A percentile compares a stretch with the other conserved stretches of the same genome.
phyloP scores from a whole-genome alignment of 2,329 filamentous ascomycete species.

The Xylariaceae sp. region DNA sequence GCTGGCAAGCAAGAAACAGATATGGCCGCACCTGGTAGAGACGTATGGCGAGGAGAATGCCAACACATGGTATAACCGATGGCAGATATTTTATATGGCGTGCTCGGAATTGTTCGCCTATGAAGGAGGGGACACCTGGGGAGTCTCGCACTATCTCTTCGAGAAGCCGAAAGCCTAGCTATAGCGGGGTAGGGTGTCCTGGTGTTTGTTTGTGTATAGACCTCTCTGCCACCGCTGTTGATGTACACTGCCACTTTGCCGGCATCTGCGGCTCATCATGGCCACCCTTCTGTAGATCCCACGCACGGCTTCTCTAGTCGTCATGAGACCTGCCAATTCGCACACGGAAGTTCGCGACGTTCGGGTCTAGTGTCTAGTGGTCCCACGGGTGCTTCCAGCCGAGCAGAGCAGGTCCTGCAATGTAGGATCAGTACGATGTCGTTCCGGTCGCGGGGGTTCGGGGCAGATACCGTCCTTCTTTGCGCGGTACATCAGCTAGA shows the following conservation, averaged over 20 bases:
- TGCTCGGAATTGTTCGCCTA: conserved; percentile 63
- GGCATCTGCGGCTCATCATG: too few species aligned
- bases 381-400: conserved; percentile 98
- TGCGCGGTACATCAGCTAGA: conserved; percentile 88
- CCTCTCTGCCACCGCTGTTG: too few species aligned
- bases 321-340: too few species aligned
- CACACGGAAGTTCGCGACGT: too few species aligned
- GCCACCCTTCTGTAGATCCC: too few species aligned
- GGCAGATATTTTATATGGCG: conserved; percentile 67
- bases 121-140: conserved; percentile 59
- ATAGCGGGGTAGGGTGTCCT: conserved; percentile 6
- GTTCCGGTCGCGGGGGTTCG: conserved; percentile 3
- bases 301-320: too few species aligned
- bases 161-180: conserved; percentile 37
- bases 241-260: too few species aligned
- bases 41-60: conserved; percentile 57
- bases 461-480: conserved; percentile 75
- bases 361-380: conserved; percentile 55
- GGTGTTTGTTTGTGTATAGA: too few species aligned
- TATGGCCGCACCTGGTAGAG: conserved; percentile 57
- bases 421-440: conserved; percentile 14
- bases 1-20: conserved; percentile 47
- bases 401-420: conserved; percentile 62
- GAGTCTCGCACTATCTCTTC: conserved; percentile 59
- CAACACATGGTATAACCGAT: conserved; percentile 58